A percentile compares a stretch with the other conserved stretches of the same genome.
phyloP scores from a whole-genome alignment of 176 grass and related monocot genomes.

The Bolboschoenus planiculmis region DNA sequence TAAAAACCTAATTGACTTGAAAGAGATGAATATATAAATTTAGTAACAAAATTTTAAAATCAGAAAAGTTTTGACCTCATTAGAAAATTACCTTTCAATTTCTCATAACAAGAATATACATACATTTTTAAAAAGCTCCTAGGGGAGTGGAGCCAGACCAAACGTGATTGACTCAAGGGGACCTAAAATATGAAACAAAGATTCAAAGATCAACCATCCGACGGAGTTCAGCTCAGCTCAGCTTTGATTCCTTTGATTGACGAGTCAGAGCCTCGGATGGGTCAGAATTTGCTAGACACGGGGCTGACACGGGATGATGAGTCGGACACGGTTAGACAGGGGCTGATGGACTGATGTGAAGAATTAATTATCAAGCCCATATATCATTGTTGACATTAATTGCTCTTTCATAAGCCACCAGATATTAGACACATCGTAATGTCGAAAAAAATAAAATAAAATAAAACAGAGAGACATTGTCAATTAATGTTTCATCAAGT shows the following conservation, averaged over 20 bases:
- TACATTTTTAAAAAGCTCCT: background rate
- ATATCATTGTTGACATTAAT: too few relatives aligned
- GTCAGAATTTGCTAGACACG: background rate
- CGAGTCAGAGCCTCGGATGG: background rate
- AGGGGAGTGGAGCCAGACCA: background rate
- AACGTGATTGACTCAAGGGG: background rate
- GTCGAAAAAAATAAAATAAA: too few relatives aligned
- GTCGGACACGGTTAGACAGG: too few relatives aligned
- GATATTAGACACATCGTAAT: too few relatives aligned
- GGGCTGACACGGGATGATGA: too few relatives aligned
- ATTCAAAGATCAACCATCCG: background rate
- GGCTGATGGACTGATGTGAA: too few relatives aligned
- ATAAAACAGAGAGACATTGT: too few relatives aligned
- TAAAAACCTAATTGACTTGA: too few relatives aligned
- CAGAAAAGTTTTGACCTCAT: background rate
- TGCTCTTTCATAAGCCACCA: too few relatives aligned
- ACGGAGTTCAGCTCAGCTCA: background rate
- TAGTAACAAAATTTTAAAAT: background rate
- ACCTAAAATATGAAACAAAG: background rate
- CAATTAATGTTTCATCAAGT: too few relatives aligned
- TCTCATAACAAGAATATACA: background rate
- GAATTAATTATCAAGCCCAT: too few relatives aligned
- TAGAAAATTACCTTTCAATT: background rate
- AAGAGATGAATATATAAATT: background rate
- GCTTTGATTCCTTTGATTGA: background rate